Conservation (phyloP, 23 red algal species). For the Gracilaria domingensis region DNA sequence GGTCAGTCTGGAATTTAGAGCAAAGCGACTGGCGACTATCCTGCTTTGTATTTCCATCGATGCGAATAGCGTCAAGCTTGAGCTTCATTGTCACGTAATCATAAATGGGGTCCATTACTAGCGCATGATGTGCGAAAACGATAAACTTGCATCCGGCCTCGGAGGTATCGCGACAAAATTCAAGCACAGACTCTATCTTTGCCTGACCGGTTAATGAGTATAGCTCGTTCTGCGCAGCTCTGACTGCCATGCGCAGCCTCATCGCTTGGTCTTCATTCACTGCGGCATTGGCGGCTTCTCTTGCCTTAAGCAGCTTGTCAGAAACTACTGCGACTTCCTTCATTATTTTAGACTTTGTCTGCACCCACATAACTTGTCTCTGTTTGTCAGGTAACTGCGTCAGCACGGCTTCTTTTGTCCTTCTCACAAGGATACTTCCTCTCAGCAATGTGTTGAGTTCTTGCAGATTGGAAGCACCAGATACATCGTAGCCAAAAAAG, state of each 20-base stretch:
- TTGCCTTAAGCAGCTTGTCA: slow-evolving; percentile 10
- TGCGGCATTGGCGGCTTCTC: slow-evolving; percentile 12
- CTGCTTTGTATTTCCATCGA: slow-evolving; percentile 76
- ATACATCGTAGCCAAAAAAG: slow-evolving; percentile 73
- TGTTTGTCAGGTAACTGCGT: slow-evolving; percentile 80
- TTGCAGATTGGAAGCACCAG: slow-evolving; percentile 75
- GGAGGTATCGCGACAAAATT: slow-evolving; percentile 55
- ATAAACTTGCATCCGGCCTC: slow-evolving; percentile 78
- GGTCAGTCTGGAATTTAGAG: slow-evolving; percentile 71
- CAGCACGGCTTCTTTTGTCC: slow-evolving; percentile 80
- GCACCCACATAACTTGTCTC: slow-evolving; percentile 73
- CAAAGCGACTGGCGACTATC: slow-evolving; percentile 62
- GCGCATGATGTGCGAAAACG: slow-evolving; percentile 71
- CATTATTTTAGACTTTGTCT: slow-evolving; percentile 61
- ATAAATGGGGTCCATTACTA: slow-evolving; percentile 53
- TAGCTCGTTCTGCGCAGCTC: slow-evolving; percentile 62
- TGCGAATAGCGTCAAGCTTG: slow-evolving; percentile 56
- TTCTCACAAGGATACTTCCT: slow-evolving; percentile 74
- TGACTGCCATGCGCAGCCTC: slow-evolving; percentile 15
- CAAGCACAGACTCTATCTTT: slow-evolving; percentile 70
- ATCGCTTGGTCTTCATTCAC: slow-evolving; percentile 13
- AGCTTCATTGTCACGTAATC: slow-evolving; percentile 52
- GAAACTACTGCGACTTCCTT: slow-evolving; percentile 11
- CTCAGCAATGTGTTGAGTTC: slow-evolving; percentile 79
- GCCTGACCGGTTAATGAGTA: slow-evolving; percentile 65